Conservation (phyloP, 2,329 filamentous ascomycete genomes). For the Dactylonectria macrodidyma region DNA sequence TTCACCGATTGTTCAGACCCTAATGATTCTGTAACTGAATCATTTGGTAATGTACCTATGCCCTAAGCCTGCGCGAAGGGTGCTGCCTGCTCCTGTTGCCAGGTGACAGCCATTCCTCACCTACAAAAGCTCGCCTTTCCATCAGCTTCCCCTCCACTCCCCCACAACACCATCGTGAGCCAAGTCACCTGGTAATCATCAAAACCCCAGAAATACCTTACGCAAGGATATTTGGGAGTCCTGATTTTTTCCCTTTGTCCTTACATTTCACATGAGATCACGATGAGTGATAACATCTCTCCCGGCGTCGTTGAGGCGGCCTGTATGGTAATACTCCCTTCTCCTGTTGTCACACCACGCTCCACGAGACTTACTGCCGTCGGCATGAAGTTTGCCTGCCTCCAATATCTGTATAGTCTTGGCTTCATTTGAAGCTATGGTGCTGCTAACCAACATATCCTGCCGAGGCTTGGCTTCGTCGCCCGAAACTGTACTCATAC, state of each 20-base stretch:
- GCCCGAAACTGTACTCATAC: background rate
- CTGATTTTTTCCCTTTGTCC: background rate
- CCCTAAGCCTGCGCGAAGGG: background rate
- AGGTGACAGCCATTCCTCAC: slow-evolving; percentile 4
- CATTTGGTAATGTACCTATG: too few species aligned
- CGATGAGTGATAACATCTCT: slow-evolving; percentile 37
- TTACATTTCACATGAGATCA: background rate
- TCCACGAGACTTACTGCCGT: background rate
- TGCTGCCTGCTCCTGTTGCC: background rate
- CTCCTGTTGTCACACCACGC: background rate
- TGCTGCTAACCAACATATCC: background rate
- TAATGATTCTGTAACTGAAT: background rate
- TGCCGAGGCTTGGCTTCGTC: background rate
- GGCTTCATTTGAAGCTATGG: background rate
- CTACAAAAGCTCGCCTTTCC: slow-evolving; percentile 2
- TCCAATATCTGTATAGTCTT: background rate
- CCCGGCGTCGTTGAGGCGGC: slow-evolving; percentile 20
- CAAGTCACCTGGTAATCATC: background rate
- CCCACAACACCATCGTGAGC: slow-evolving; percentile 6
- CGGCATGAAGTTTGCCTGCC: background rate
- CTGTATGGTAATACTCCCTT: slow-evolving; percentile 38
- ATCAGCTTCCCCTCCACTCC: slow-evolving; percentile 8
- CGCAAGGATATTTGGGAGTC: background rate
- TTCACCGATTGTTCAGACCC: background rate
- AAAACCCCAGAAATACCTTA: background rate